Percentiles rank a stretch among this genome's conserved stretches.
phyloP scores from a whole-genome alignment of 345 rosid genomes.

The Aquilaria yunnanensis region DNA sequence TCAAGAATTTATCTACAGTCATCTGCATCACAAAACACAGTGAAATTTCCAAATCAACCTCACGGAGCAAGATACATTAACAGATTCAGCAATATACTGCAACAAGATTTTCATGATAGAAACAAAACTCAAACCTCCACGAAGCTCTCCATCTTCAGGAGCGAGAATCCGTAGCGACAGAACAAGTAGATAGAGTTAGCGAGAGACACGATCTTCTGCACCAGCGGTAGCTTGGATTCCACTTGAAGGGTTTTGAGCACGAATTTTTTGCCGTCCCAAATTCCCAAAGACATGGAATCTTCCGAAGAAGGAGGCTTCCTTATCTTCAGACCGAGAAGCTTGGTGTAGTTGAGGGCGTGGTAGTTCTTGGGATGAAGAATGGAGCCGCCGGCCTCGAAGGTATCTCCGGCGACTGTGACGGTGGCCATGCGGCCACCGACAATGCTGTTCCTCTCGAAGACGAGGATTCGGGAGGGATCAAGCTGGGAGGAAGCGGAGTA shows the following conservation, averaged over 20 bases:
- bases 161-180: slow-evolving; percentile 71
- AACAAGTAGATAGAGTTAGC: slow-evolving; percentile 50
- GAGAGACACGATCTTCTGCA: slow-evolving; percentile 51
- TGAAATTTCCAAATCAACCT: not conserved
- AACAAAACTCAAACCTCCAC: slow-evolving; percentile 40
- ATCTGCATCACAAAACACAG: slow-evolving; percentile 32
- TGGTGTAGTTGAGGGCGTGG: slow-evolving; percentile 57
- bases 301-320: slow-evolving; percentile 45
- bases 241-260: slow-evolving; percentile 48
- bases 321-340: slow-evolving; percentile 34
- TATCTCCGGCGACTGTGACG: slow-evolving; percentile 47
- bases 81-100: not conserved
- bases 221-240: slow-evolving; percentile 28
- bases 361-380: slow-evolving; percentile 88
- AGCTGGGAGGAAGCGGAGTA: slow-evolving; percentile 30
- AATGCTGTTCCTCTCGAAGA: slow-evolving; percentile 60
- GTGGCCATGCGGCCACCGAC: slow-evolving; percentile 96
- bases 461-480: slow-evolving; percentile 23
- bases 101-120: not conserved
- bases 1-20: slow-evolving; percentile 58
- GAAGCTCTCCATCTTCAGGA: slow-evolving; percentile 60
- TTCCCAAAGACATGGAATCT: slow-evolving; percentile 46
- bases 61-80: not conserved
- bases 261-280: slow-evolving; percentile 76
- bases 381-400: slow-evolving; percentile 87